These are phyloP conservation scores for Chlamydomonas sp. DNA, from an alignment of 139 green algal genomes.

Conservation along the genomic window DNA sequence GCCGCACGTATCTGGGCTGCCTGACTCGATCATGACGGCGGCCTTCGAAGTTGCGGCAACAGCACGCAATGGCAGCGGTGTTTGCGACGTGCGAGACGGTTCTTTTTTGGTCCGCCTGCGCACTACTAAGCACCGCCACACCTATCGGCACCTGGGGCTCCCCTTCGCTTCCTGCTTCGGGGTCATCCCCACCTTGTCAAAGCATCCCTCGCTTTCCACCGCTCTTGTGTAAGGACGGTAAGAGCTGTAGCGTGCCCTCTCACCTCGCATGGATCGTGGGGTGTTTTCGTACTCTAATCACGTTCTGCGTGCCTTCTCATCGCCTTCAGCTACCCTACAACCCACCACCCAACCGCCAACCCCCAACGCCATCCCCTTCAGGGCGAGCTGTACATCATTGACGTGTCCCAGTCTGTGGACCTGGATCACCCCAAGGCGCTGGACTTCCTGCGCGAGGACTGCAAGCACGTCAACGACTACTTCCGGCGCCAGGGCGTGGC, in stretches of 20 bases:
- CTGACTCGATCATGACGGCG: constrained; percentile 31
- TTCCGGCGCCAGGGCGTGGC: constrained; percentile 82
- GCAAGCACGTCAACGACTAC: constrained; percentile 93
- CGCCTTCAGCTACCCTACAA: background rate
- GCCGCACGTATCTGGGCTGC: constrained; percentile 48
- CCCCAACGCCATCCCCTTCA: constrained; percentile 22
- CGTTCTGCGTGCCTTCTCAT: background rate
- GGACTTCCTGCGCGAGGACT: constrained; percentile 98
- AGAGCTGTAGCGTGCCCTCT: no score
- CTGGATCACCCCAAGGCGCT: constrained; percentile 97
- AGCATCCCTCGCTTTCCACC: no score
- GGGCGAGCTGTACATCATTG: constrained; percentile 87
- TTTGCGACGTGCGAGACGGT: constrained; percentile 44
- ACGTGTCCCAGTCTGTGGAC: constrained; percentile 97
- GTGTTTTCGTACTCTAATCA: background rate
- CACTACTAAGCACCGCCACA: constrained; percentile 32
- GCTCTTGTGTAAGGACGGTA: no score
- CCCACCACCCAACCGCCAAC: background rate
- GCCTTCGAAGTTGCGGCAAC: constrained; percentile 45
- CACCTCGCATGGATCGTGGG: no score
- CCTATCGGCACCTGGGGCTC: no score
- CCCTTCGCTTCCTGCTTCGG: no score
- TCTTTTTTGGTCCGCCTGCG: constrained; percentile 9
- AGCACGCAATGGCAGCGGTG: background rate
- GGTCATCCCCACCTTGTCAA: no score